Evolutionary conservation across 306 rosid species (phyloP).

Genomic region (Malus sylvestris): DNA sequence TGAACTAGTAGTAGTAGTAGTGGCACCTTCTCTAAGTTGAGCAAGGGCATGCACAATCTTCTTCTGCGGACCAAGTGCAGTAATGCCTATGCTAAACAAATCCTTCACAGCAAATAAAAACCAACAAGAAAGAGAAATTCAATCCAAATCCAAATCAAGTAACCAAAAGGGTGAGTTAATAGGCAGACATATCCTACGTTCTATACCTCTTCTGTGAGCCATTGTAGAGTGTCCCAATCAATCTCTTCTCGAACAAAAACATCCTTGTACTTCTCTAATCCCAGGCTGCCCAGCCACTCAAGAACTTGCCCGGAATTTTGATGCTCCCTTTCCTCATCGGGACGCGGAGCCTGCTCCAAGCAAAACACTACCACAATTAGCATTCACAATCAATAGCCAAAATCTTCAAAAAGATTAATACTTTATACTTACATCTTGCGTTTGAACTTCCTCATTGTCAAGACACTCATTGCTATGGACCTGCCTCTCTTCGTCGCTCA

Average conservation of each 20-base stretch:
- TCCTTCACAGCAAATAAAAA: conserved; percentile 42
- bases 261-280: conserved; percentile 60
- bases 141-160: conserved; percentile 1
- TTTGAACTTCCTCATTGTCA: conserved; percentile 35
- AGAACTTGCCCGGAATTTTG: conserved; percentile 19
- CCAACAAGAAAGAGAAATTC: not conserved
- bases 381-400: not conserved
- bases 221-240: conserved; percentile 69
- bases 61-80: conserved; percentile 88
- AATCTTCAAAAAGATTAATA: not conserved
- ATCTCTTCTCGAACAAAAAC: conserved; percentile 74
- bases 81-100: conserved; percentile 63
- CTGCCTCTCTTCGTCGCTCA: conserved; percentile 50
- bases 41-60: conserved; percentile 61
- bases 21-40: conserved; percentile 52
- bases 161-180: not conserved
- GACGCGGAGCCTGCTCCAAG: conserved; percentile 34
- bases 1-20: conserved; percentile 8
- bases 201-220: conserved; percentile 77
- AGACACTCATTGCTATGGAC: conserved; percentile 71
- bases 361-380: not conserved
- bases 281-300: conserved; percentile 53
- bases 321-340: conserved; percentile 17
- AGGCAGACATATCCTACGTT: not conserved
- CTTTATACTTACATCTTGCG: conserved; percentile 36